Evolutionary conservation across 441 rosid genomes (phyloP), one percentile per base, ranked within the genome.

Genomic region (Pelargonium australe): DNA sequence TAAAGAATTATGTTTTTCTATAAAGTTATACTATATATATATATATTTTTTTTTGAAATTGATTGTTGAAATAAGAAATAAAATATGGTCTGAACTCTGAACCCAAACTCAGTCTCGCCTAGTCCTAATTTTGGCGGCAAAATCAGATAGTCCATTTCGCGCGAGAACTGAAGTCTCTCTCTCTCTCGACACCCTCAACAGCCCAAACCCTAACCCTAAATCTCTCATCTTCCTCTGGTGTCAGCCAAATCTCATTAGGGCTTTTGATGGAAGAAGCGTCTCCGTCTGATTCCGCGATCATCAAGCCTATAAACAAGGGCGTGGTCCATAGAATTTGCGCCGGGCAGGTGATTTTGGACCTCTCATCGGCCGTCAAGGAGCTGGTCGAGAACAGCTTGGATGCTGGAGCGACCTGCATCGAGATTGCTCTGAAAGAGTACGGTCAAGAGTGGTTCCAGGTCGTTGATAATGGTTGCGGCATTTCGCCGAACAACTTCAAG

Each of bases 311-410:
- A 55, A 88, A 90, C 85, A 85, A 78, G 74, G 83, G 84, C 72
- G 91, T 83, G 0, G 89, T 91, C 64, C 91, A 86, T 83, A 80
- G 86, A 82, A 91, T 94, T 78, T 89, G 92, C 81, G 75, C 96
- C 68, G 97, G 97, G 0, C 99, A 94, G 83, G 96, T 94, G 65
- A 94, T 94, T 73, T 78, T 91, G 64, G 97, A 91, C 85, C 99
- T 94, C 66, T 74, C 93, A 7, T 87, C 96, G 4, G 97, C 99
- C 64, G 87, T 94, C 57, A 94, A 94, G 86, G 99, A 94, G 86
- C 85, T 94, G 12, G 91, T 94, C 12, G 97, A 94, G 80, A 94
- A 94, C 83, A 91, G 98, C 81, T 78, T 94, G 75, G 97, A 94
- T 76, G 92, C 98, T n/a, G 95, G 96, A 12, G 97, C 98, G 69